A percentile compares a stretch with the other conserved stretches of the same genome.
Evolutionary conservation across 2,329 filamentous ascomycete species (phyloP).

Genomic region (Calonectria honghensis): DNA sequence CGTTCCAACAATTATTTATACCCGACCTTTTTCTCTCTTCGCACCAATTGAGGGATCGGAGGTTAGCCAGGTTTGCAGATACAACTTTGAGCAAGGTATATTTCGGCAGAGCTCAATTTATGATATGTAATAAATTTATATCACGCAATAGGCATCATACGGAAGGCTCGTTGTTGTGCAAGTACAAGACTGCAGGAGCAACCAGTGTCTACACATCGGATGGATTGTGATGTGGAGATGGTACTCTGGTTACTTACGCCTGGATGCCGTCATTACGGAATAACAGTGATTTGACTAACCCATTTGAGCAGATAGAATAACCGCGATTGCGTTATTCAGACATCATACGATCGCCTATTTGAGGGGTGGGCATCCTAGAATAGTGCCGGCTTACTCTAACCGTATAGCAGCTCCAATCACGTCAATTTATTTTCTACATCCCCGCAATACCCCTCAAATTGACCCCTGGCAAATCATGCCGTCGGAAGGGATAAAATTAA

Average conservation of each 20-base stretch:
- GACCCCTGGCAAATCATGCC: background rate
- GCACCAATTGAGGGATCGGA: too few relatives aligned
- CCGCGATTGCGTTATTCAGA: background rate
- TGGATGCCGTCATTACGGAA: background rate
- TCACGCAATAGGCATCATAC: background rate
- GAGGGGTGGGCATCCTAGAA: background rate
- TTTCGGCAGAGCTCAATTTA: too few relatives aligned
- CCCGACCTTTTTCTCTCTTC: too few relatives aligned
- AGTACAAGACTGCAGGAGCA: background rate
- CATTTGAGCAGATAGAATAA: background rate
- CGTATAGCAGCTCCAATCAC: slow-evolving; percentile 15
- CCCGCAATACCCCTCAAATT: slow-evolving; percentile 14
- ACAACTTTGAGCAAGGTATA: too few relatives aligned
- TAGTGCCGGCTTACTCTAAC: background rate
- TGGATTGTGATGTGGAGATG: background rate
- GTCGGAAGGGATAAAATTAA: background rate
- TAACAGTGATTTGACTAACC: background rate
- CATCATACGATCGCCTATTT: background rate
- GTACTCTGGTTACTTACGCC: background rate
- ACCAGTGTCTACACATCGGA: background rate
- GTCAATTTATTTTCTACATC: background rate
- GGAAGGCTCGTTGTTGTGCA: background rate
- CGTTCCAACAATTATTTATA: too few relatives aligned
- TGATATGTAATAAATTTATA: too few relatives aligned
- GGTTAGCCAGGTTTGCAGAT: too few relatives aligned